These are phyloP conservation scores for Fonsecaea monophora DNA, from an alignment of 2,329 filamentous ascomycete species.

Conservation along the genomic window DNA sequence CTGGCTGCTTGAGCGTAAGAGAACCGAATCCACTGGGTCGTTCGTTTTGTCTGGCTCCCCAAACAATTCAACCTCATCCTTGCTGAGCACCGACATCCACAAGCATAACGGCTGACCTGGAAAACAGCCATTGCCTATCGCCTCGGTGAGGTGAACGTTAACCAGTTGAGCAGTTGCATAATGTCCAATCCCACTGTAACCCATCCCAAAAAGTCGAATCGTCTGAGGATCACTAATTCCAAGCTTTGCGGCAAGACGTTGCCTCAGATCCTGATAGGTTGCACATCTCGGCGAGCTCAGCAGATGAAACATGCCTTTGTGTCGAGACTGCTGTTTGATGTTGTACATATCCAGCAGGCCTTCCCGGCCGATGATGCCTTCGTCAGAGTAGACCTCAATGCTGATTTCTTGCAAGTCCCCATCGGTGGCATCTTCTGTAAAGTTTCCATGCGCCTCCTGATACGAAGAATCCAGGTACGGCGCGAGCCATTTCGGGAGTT, in stretches of 20 bases:
- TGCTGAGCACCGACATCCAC: conserved; percentile 37
- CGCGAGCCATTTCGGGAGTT: conserved; percentile 50
- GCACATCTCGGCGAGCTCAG: conserved; percentile 16
- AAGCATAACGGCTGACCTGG: conserved; percentile 31
- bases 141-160: conserved; percentile 20
- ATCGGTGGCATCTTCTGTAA: conserved; percentile 29
- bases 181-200: conserved; percentile 28
- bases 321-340: conserved; percentile 42
- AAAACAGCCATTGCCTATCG: conserved; percentile 9
- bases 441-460: conserved; percentile 31
- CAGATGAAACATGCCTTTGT: conserved; percentile 25
- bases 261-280: conserved; percentile 33
- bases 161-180: conserved; percentile 29
- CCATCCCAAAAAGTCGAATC: conserved; percentile 35
- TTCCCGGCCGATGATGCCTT: conserved; percentile 44
- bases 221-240: conserved; percentile 27
- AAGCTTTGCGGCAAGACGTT: conserved; percentile 26
- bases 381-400: conserved; percentile 51
- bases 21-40: conserved; percentile 2
- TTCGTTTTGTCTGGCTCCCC: conserved; percentile 24
- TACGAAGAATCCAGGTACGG: conserved; percentile 47
- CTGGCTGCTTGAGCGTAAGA: conserved; percentile 6
- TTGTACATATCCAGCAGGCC: conserved; percentile 53
- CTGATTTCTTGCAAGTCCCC: conserved; percentile 42
- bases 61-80: conserved; percentile 36